Evolutionary conservation across 306 rosid species (phyloP), one percentile per base, ranked within the genome.

Genomic region (Trichosanthes cucumerina): DNA sequence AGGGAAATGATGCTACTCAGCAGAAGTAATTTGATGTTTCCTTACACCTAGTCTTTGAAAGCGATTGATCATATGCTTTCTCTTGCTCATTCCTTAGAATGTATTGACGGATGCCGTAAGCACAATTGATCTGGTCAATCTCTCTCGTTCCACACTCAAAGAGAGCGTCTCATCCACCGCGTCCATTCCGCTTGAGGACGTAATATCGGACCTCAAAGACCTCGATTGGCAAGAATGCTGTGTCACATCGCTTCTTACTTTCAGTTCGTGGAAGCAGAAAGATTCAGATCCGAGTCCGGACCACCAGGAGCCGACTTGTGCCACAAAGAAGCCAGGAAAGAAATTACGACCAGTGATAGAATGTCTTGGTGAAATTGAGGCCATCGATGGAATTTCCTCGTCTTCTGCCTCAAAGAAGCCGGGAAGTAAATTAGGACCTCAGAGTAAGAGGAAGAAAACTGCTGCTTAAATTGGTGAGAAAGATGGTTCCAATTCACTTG

Each of bases 161-260:
- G 82, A 87, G 60, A 81, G 34, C 73, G 58, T 90, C 66, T 87
- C 93, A 1, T 84, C 88, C 23, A 58, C 79, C 10, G 88, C 80
- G 1, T 57, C 58, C 6, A 75, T 82, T 53, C 31, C 88, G 9
- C 28, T 88, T 21, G 91, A 91, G 64, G 93, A 86, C 18, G 86
- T 76, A 16, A 70, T 85, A 63, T 76, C 80, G 0, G 98, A 93
- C 82, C 97, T 93, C 65, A 21, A 50, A 34, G 82, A 82, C 56
- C 90, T 93, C 33, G 78, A 85, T 39, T 93, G 97, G 97, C 91
- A 87, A 34, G 98, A 93, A 81, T 93, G 98, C 83, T 86, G 92
- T 83, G 88, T 90, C 31, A 88, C 96, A 16, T 90, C 96, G 18
- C 50, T 91, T 34, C 73, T 87, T 80, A 87, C 82, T 58, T 63